These are phyloP conservation scores for Wallemia mellicola DNA, from an alignment of 1,284 basidiomycete genomes.

Conservation along the genomic window DNA sequence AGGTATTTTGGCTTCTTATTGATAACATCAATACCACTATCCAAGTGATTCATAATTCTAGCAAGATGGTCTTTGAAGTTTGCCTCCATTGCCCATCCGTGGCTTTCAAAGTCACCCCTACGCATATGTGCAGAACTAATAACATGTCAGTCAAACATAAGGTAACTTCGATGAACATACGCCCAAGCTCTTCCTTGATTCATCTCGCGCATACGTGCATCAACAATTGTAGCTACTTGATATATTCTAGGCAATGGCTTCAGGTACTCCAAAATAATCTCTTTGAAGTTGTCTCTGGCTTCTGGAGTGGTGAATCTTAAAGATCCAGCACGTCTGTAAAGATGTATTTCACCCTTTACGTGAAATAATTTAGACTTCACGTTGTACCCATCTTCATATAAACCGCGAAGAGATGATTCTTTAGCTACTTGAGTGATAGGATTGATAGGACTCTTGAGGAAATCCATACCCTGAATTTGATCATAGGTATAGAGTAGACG, in stretches of 20 bases:
- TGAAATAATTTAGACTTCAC: neutral
- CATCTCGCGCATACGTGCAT: neutral
- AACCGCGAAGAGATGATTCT: neutral
- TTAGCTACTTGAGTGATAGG: neutral
- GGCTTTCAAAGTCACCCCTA: neutral
- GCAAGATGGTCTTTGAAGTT: neutral
- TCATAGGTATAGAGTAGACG: neutral
- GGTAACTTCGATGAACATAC: neutral
- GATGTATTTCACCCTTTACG: neutral
- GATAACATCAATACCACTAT: neutral
- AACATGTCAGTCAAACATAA: neutral
- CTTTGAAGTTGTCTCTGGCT: neutral
- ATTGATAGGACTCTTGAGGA: slow-evolving; percentile 1
- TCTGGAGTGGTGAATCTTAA: neutral
- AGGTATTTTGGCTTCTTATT: neutral
- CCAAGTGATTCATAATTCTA: neutral
- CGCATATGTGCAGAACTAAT: neutral
- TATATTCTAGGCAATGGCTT: neutral
- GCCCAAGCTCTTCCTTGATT: neutral
- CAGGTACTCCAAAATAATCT: neutral
- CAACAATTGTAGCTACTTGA: neutral
- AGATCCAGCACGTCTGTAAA: neutral
- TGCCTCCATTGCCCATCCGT: slow-evolving; percentile 1
- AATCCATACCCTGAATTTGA: neutral
- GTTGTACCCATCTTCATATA: neutral